phyloP scores from a whole-genome alignment of 2,329 filamentous ascomycete genomes.

The Claviceps humidiphila region DNA sequence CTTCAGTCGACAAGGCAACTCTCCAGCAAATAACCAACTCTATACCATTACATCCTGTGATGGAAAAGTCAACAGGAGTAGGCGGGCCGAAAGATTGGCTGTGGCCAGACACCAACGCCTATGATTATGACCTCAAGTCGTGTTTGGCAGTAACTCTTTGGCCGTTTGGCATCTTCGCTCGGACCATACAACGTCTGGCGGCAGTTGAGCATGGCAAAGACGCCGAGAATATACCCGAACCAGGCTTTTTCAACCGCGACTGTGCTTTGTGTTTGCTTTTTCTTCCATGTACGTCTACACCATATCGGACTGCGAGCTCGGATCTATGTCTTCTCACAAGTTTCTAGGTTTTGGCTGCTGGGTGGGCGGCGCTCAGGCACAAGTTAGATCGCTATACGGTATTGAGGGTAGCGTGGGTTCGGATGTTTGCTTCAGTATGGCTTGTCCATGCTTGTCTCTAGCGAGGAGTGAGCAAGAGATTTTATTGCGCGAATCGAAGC shows the following conservation, averaged over 20 bases:
- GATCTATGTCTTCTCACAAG: not conserved
- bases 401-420: constrained; percentile 14
- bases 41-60: constrained; percentile 4
- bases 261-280: constrained; percentile 14
- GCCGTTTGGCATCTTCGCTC: constrained; percentile 16
- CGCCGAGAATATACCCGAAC: constrained; percentile 7
- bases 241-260: constrained; percentile 11
- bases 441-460: constrained; percentile 16
- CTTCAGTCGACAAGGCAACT: not conserved
- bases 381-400: constrained; percentile 19
- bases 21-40: constrained; percentile 9
- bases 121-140: constrained; percentile 1
- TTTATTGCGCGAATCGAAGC: constrained; percentile 14
- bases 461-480: constrained; percentile 21
- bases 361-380: constrained; percentile 16
- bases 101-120: constrained; percentile 6
- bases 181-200: constrained; percentile 13
- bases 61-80: constrained; percentile 10
- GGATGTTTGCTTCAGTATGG: constrained; percentile 17
- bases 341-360: constrained; percentile 18
- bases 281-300: constrained; percentile 17
- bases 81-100: constrained; percentile 8
- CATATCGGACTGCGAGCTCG: not conserved
- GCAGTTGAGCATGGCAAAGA: constrained; percentile 12
- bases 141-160: constrained; percentile 9